phyloP scores from a whole-genome alignment of 1,284 basidiomycete species.

The Mycosarcoma maydis region DNA sequence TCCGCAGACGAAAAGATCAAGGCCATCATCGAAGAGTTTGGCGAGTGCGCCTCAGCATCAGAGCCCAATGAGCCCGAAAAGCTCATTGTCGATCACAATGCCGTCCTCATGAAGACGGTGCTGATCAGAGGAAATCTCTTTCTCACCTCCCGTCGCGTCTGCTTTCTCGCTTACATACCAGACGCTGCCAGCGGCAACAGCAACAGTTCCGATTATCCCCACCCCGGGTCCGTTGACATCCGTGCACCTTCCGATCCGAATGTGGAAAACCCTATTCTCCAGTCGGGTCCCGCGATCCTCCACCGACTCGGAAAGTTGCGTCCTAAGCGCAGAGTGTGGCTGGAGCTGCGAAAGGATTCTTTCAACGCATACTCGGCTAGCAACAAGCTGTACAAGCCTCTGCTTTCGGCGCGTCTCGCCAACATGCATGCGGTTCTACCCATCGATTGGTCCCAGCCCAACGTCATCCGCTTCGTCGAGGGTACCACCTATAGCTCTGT shows the following conservation, averaged over 20 bases:
- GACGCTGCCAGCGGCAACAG: slow-evolving; percentile 6
- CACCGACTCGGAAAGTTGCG: slow-evolving; percentile 49
- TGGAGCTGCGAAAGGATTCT: slow-evolving; percentile 50
- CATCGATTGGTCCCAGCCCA: slow-evolving; percentile 40
- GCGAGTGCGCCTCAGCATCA: slow-evolving; percentile 31
- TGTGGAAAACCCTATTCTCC: slow-evolving; percentile 43
- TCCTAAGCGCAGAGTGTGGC: slow-evolving; percentile 53
- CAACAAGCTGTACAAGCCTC: slow-evolving; percentile 56
- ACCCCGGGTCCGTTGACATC: not conserved
- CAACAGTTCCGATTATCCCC: not conserved
- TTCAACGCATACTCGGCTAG: slow-evolving; percentile 55
- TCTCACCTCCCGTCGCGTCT: slow-evolving; percentile 56
- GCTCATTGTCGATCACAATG: slow-evolving; percentile 41
- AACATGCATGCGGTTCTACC: slow-evolving; percentile 51
- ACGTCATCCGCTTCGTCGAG: slow-evolving; percentile 44
- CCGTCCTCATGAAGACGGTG: slow-evolving; percentile 53
- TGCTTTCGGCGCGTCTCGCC: slow-evolving; percentile 48
- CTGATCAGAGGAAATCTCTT: slow-evolving; percentile 55
- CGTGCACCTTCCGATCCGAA: slow-evolving; percentile 24
- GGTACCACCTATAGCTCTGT: slow-evolving; percentile 35
- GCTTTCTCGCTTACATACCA: slow-evolving; percentile 58
- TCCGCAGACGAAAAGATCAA: slow-evolving; percentile 44
- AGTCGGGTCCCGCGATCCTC: slow-evolving; percentile 50
- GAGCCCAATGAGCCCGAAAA: slow-evolving; percentile 42
- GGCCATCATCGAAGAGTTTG: slow-evolving; percentile 56